These are phyloP conservation scores for Chaetomidium leptoderma DNA, from an alignment of 495 filamentous ascomycete genomes.

Conservation along the genomic window DNA sequence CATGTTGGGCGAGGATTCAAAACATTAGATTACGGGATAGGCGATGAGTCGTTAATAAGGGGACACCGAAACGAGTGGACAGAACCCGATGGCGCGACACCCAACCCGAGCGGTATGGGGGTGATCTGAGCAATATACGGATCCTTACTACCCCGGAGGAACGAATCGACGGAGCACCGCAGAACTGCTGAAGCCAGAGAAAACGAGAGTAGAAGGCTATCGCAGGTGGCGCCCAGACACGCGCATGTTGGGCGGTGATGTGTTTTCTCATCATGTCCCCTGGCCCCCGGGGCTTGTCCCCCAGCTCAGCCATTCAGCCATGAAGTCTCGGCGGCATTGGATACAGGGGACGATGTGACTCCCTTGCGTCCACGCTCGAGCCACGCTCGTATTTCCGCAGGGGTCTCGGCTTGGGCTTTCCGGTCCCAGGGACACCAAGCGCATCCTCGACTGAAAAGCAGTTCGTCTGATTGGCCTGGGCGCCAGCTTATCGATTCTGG, in stretches of 20 bases:
- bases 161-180: background rate
- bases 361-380: background rate
- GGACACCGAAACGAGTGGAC: conserved; percentile 2
- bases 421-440: conserved; percentile 1
- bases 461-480: conserved; percentile 5
- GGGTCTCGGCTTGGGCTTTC: conserved; percentile 2
- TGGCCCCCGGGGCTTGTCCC: background rate
- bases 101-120: background rate
- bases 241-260: conserved; percentile 4
- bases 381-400: conserved; percentile 8
- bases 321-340: background rate
- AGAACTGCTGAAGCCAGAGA: background rate
- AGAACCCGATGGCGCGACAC: background rate
- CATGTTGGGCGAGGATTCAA: conserved; percentile 22
- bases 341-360: conserved; percentile 6
- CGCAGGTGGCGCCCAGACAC: background rate
- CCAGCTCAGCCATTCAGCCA: background rate
- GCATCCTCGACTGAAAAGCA: background rate
- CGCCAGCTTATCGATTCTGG: conserved; percentile 4
- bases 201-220: conserved; percentile 6
- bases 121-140: background rate
- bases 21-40: conserved; percentile 13
- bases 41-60: background rate
- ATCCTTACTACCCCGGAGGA: background rate
- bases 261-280: conserved; percentile 3